Conservation (phyloP, 768 basidiomycete genomes). For the Lactarius evosmus region DNA sequence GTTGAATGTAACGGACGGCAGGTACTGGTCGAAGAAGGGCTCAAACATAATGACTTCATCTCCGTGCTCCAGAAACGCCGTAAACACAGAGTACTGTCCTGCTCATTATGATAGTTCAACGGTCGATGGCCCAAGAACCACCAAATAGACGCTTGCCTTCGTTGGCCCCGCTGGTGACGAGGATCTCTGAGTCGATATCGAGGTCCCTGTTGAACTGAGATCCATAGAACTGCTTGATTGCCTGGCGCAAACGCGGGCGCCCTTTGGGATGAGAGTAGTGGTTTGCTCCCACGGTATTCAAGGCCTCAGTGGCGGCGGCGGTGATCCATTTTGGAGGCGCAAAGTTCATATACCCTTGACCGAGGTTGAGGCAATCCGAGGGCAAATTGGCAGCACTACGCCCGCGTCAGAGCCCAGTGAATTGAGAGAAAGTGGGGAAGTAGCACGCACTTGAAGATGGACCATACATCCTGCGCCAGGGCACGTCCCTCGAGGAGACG, state of each 20-base stretch:
- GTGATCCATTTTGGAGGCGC: constrained; percentile 77
- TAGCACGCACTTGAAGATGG: constrained; percentile 69
- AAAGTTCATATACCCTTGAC: constrained; percentile 91
- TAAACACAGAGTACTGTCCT: constrained; percentile 94
- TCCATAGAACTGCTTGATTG: constrained; percentile 78
- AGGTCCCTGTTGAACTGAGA: constrained; percentile 64
- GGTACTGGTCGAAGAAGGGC: constrained; percentile 96
- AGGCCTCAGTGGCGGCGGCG: constrained; percentile 66
- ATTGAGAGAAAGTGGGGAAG: constrained; percentile 15
- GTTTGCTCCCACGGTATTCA: constrained; percentile 60
- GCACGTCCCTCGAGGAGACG: constrained; percentile 74
- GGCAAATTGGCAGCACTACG: constrained; percentile 83
- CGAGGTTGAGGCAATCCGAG: constrained; percentile 90
- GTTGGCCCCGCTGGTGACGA: constrained; percentile 95
- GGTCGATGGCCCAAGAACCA: neutral
- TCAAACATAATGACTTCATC: constrained; percentile 99
- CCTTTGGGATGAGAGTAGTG: constrained; percentile 94
- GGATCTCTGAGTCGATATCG: constrained; percentile 81
- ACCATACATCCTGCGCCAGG: constrained; percentile 84
- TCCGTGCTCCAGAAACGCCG: constrained; percentile 85
- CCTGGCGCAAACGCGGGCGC: constrained; percentile 80
- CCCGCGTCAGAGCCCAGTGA: constrained; percentile 9
- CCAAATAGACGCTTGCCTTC: constrained; percentile 58
- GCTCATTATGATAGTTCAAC: constrained; percentile 15
- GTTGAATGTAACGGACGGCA: constrained; percentile 91